phyloP scores from a whole-genome alignment of 768 basidiomycete genomes.

The Lentinula sp. region DNA sequence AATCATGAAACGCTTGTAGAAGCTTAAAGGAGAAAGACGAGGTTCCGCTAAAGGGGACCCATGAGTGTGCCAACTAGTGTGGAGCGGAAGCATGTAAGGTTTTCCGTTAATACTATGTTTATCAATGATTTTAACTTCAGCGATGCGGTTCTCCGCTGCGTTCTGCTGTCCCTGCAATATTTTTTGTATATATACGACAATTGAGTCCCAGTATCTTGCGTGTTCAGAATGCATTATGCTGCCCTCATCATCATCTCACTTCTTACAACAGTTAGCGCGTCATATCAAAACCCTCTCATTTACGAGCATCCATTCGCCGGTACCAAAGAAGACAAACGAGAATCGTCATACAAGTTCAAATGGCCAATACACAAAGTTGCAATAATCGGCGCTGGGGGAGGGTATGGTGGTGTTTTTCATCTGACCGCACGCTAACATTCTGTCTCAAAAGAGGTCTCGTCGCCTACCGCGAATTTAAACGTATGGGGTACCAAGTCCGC shows the following conservation, averaged over 20 bases:
- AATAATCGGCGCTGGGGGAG: slow-evolving; percentile 34
- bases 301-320: not conserved
- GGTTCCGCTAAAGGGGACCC: too few relatives aligned
- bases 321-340: not conserved
- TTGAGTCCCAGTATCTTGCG: not conserved
- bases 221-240: not conserved
- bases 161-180: not conserved
- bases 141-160: not conserved
- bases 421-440: not conserved
- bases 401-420: slow-evolving; percentile 18
- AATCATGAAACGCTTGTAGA: too few relatives aligned
- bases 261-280: not conserved
- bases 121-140: not conserved
- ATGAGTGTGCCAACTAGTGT: too few relatives aligned
- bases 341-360: slow-evolving; percentile 25
- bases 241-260: not conserved
- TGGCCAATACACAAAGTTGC: slow-evolving; percentile 32
- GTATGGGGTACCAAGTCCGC: slow-evolving; percentile 24
- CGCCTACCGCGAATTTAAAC: slow-evolving; percentile 26
- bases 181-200: not conserved
- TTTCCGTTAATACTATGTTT: not conserved
- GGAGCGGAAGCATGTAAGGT: too few relatives aligned
- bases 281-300: not conserved
- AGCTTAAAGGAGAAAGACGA: too few relatives aligned
- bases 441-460: slow-evolving; percentile 25